Percentiles rank a stretch among this genome's conserved stretches.
phyloP scores from a whole-genome alignment of 2,329 filamentous ascomycete species.

The Phialocephala subalpina region DNA sequence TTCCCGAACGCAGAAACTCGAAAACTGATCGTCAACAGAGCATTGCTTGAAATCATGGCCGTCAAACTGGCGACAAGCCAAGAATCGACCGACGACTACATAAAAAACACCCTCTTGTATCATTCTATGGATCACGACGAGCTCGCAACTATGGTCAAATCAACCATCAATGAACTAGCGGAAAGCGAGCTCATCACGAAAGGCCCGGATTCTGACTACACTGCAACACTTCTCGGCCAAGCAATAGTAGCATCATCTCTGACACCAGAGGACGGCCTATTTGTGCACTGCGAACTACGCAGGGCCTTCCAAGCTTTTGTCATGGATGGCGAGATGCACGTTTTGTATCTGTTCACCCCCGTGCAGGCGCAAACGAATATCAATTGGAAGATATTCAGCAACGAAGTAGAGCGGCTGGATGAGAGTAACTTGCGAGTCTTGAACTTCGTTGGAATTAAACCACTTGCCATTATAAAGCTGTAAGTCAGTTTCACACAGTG shows the following conservation, averaged over 20 bases:
- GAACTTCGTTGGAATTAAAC: slow-evolving; percentile 72
- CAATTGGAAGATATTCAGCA: slow-evolving; percentile 77
- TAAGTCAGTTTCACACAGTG: slow-evolving; percentile 46
- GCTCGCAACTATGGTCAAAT: slow-evolving; percentile 62
- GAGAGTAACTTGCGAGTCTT: slow-evolving; percentile 76
- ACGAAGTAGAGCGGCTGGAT: slow-evolving; percentile 74
- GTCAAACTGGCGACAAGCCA: slow-evolving; percentile 72
- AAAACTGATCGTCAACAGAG: slow-evolving; percentile 53
- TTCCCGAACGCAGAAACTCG: background rate
- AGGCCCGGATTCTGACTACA: slow-evolving; percentile 59
- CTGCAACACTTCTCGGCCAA: slow-evolving; percentile 70
- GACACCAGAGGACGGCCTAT: slow-evolving; percentile 77
- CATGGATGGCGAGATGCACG: slow-evolving; percentile 83
- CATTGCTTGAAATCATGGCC: slow-evolving; percentile 74
- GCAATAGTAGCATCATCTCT: slow-evolving; percentile 78
- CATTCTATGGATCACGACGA: slow-evolving; percentile 59
- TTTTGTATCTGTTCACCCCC: slow-evolving; percentile 80
- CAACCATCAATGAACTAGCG: slow-evolving; percentile 65
- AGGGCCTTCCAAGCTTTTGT: slow-evolving; percentile 76
- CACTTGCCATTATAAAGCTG: slow-evolving; percentile 72
- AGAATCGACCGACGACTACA: slow-evolving; percentile 72
- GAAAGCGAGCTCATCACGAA: slow-evolving; percentile 61
- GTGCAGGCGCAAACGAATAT: slow-evolving; percentile 66
- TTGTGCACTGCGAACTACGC: slow-evolving; percentile 73
- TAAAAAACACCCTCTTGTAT: slow-evolving; percentile 71